phyloP scores from a whole-genome alignment of 2,329 filamentous ascomycete genomes.

The Neofusicoccum sp. region DNA sequence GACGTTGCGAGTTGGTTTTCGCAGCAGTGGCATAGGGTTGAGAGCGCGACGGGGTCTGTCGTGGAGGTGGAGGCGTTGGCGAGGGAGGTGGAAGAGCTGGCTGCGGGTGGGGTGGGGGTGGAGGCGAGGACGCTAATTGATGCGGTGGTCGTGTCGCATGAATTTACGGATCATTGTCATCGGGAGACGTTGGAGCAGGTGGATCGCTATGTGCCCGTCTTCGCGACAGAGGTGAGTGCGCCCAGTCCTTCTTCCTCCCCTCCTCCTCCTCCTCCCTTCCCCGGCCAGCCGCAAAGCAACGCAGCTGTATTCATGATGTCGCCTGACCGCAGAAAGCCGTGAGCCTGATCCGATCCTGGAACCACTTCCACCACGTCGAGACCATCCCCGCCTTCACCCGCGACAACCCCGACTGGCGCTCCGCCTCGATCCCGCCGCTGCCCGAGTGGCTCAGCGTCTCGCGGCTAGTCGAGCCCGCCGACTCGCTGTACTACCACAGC shows the following conservation, averaged over 20 bases:
- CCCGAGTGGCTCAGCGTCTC: conserved; percentile 63
- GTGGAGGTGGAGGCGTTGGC: conserved; percentile 55
- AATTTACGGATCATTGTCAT: conserved; percentile 70
- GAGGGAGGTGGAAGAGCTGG: conserved; percentile 48
- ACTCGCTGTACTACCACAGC: conserved; percentile 59
- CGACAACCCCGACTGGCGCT: conserved; percentile 44
- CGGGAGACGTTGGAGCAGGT: conserved; percentile 59
- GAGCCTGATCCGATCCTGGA: conserved; percentile 56
- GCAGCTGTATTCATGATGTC: not conserved
- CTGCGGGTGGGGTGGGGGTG: conserved; percentile 22
- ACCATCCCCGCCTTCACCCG: conserved; percentile 49
- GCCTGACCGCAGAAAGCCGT: conserved; percentile 49
- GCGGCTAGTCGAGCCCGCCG: conserved; percentile 44
- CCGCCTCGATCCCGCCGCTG: conserved; percentile 45
- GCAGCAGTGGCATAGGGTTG: conserved; percentile 57
- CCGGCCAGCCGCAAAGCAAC: not conserved
- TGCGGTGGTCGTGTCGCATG: conserved; percentile 60
- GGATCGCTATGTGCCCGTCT: conserved; percentile 53
- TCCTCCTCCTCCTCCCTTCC: not conserved
- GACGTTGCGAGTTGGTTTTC: conserved; percentile 65
- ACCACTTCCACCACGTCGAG: conserved; percentile 58
- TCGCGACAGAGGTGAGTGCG: conserved; percentile 53
- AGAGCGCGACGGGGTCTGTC: conserved; percentile 56
- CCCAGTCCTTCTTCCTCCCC: not conserved
- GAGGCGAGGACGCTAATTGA: conserved; percentile 50